Base-by-base conservation (phyloP, 768 basidiomycete species). In the Mycena vitilis region DNA sequence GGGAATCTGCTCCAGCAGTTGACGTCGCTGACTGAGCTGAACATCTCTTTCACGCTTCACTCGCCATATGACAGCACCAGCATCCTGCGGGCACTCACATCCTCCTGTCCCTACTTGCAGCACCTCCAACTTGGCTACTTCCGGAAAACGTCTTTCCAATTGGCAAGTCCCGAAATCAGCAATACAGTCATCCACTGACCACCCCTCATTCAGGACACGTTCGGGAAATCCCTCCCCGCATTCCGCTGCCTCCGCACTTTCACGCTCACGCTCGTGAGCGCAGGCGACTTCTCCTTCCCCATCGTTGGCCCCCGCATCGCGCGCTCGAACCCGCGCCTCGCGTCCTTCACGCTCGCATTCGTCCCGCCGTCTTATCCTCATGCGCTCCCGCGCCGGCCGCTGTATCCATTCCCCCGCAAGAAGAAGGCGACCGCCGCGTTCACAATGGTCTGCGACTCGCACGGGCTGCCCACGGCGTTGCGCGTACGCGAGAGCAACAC, bases 11-110 rank as follows among this genome's bases (percentile, higher is more conserved):
- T 94, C 30, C 82, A 86, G 66, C 84, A 84, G 55, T 73, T 93
- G 23, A 83, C 84, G 22, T 81, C 81, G 6, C 83, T 94, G 30
- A 84, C 81, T 15, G 84, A 87, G 47, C 81, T 94, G 63, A 88
- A 85, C 60, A 86, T 93, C 49, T 81, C 87, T 18, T 93, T 93
- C 74, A 84, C 86, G 45, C 84, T 93, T 57, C 90, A 93, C 73
- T 89, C 88, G 2, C 88, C 89, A 73, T 93, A 93, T 73, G 92
- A 94, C 71, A 89, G 90, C 73, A 89, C 87, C 34, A 88, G 88
- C 71, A 80, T 93, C 65, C 81, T 94, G 40, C 87, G 90, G 52
- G 88, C 89, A 5, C 84, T 94, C 64, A 86, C 88, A 60, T 79
- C 87, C 15, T 85, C 89, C 0, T 93, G 91, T 73, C 91, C 92